Base-by-base conservation (phyloP, 208 protist species). In the Herpetomonas samuelpessoai region DNA sequence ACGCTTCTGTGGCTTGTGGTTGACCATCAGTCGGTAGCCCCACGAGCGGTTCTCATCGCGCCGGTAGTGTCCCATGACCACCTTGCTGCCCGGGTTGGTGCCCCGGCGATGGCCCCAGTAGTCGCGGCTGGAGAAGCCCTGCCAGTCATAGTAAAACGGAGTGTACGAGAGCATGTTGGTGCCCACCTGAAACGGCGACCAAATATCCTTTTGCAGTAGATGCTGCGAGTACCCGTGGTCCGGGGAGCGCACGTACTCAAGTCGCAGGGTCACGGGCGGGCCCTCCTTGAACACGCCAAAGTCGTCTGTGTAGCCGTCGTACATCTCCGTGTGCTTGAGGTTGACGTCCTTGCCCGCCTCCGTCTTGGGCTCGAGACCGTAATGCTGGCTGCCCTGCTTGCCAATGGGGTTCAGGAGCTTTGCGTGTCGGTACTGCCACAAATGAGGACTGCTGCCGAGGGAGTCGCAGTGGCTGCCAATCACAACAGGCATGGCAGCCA, bases 221-320 rank as follows among this genome's bases (percentile, higher is more conserved):
- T 86, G 71, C 57, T 93, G 84, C 22, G 85, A 92, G 67, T 79
- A 83, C 25, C 84, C 83, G 73, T 94, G 88, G 10, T 92, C 86
- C 14, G 87, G 87, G 0, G 87, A 94, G 49, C 91, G 87, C 12
- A 96, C 60, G 65, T 96, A 96, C 76, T 96, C 87, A 26, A 96
- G 74, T 4, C 91, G 87, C 44, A 96, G 77, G 35, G 91, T 73
- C 31, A 85, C 79, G 25, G 91, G 91, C 10, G 91, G 86, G 3
- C 91, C 91, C 51, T 96, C 91, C 65, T 96, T 96, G 63, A 94
- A 96, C 18, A 94, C 88, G 45, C 91, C 91, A 68, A 96, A 96
- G 68, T 94, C 87, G 60, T 96, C 91, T 2, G 91, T 96, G 77
- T 94, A 96, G 35, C 91, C 91, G 70, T 96, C 91, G 65, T 96